These are phyloP conservation scores for Alloteropsis semialata DNA, from an alignment of 176 grass and related monocot genomes.

Conservation along the genomic window DNA sequence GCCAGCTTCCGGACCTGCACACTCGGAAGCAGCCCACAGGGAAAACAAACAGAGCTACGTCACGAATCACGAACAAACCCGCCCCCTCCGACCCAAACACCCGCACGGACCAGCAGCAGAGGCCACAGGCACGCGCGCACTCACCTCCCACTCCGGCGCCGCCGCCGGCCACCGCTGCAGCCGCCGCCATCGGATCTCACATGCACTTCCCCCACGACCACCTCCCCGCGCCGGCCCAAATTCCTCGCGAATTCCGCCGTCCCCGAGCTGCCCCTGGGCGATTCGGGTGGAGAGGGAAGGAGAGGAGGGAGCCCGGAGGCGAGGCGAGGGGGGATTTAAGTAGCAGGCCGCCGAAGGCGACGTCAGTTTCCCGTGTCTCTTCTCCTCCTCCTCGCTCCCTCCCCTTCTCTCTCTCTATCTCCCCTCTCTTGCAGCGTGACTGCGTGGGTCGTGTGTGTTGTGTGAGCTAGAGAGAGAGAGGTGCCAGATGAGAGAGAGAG, in stretches of 20 bases:
- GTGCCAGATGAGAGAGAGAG: not conserved
- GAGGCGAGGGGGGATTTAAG: constrained; percentile 1
- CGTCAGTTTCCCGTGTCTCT: constrained; percentile 23
- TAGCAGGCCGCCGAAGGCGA: constrained; percentile 24
- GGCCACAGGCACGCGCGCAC: not conserved
- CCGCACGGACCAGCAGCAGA: not conserved
- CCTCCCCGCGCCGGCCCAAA: not conserved
- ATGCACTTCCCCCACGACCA: not conserved
- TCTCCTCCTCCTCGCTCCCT: not conserved
- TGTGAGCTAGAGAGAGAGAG: not conserved
- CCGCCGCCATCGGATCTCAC: constrained; percentile 33
- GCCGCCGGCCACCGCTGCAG: not conserved
- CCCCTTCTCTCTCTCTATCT: not conserved
- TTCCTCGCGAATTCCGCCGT: not conserved
- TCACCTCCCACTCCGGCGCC: not conserved
- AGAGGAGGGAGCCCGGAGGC: not conserved
- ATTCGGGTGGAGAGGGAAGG: not conserved
- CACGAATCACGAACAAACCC: not conserved
- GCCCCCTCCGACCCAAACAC: not conserved
- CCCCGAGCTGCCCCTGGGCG: not conserved
- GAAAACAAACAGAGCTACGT: not conserved
- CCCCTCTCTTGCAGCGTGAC: not conserved
- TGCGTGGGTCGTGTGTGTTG: not conserved
- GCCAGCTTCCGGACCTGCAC: not conserved
- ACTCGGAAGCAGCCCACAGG: no score